Evolutionary conservation across 805 yeast species (phyloP).

Genomic region (Cyberlindnera mississippiensis): DNA sequence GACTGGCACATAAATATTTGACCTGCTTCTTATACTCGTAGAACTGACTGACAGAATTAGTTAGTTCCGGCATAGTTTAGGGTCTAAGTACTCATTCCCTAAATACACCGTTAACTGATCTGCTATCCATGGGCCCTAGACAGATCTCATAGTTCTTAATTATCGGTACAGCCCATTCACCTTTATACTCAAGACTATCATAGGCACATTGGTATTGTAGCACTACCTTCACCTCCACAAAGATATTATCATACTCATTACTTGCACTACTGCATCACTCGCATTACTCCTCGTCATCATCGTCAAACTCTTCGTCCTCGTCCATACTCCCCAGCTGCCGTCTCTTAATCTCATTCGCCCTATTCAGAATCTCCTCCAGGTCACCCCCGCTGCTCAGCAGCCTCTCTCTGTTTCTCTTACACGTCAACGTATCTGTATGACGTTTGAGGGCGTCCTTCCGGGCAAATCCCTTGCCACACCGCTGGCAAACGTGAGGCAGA

Average conservation of each 20-base stretch:
- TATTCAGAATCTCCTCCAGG: constrained; percentile 30
- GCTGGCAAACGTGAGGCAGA: constrained; percentile 70
- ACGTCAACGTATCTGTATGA: constrained; percentile 70
- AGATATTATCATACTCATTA: background rate
- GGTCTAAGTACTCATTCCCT: no score
- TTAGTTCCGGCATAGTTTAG: no score
- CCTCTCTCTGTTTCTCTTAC: constrained; percentile 66
- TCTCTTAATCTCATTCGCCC: constrained; percentile 18
- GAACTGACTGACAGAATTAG: no score
- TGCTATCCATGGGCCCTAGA: no score
- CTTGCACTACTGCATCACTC: background rate
- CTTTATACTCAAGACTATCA: no score
- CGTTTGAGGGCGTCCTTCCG: constrained; percentile 78
- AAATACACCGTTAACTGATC: no score
- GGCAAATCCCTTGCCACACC: constrained; percentile 81
- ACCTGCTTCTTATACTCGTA: no score
- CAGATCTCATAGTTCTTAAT: no score
- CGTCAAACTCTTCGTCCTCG: constrained; percentile 6
- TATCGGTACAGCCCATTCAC: no score
- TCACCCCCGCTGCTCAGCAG: constrained; percentile 36
- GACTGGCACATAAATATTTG: no score
- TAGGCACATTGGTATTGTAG: no score
- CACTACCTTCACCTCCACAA: no score
- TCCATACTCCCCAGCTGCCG: constrained; percentile 2
- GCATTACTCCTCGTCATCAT: background rate